Evolutionary conservation across 192 early-diverging fungal species (phyloP), one percentile per base, ranked within the genome.

Genomic region (Paraglomus brasilianum): DNA sequence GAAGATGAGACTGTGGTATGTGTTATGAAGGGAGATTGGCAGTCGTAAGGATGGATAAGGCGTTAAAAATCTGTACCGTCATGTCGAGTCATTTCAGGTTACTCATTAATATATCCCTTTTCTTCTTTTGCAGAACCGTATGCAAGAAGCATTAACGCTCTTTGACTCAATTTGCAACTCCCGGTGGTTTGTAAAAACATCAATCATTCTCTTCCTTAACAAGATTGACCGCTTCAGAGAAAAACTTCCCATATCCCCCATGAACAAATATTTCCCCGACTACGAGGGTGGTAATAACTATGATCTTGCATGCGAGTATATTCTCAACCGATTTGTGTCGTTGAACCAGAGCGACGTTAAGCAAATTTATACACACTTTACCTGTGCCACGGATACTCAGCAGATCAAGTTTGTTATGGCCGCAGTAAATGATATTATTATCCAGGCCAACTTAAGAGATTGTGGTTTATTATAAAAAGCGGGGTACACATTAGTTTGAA

Each of bases 121-220:
- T 52, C 6, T 11, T 64, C 13, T 1, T 22, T 17, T 67, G 6
- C 65, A 89, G 87, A 95, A 95, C 84, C 92, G 94, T 57, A 92
- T 98, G 88, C 91, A 93, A 71, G 96, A 98, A 79, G 93, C 95
- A 15, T 80, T 98, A 73, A 96, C 94, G 7, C 83, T 98, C 60
- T 98, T 98, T 72, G 96, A 95, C 75, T 95, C 95, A 2, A 96
- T 98, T 74, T 98, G 96, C 80, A 98, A 98, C 80, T 91, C 89
- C 69, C 84, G 94, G 65, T 96, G 95, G 96, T 98, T 98, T 65
- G 89, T 92, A 40, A 92, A 93, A 73, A 98, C 96, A 2, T 95
- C 94, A n/a, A 95, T 98, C 39, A 98, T 98, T 74, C 82, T 98
- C 50, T 98, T 98, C 87, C 82, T 98, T 55, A 98, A 98, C 88